These are phyloP conservation scores for Neonectria sp. DNA, from an alignment of 2,329 filamentous ascomycete species.

Conservation along the genomic window DNA sequence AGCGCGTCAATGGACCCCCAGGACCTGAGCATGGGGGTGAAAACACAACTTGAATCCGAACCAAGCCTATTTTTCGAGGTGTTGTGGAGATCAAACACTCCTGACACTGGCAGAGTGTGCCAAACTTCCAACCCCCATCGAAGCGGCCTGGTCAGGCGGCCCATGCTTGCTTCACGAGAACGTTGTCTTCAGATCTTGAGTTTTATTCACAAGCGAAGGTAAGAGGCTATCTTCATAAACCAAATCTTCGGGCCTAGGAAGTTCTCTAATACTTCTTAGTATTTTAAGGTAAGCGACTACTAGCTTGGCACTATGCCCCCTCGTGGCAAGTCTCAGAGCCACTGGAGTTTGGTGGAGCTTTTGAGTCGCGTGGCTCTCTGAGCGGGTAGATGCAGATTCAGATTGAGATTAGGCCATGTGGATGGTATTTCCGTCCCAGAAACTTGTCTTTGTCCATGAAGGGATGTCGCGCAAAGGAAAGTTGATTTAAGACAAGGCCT, in stretches of 20 bases:
- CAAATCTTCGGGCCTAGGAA: background rate
- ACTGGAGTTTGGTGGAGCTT: slow-evolving; percentile 7
- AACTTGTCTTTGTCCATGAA: background rate
- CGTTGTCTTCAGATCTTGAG: slow-evolving; percentile 1
- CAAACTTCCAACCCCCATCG: background rate
- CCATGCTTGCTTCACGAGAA: slow-evolving; percentile 2
- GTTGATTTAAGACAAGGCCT: slow-evolving; percentile 18
- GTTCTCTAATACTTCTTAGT: slow-evolving; percentile 8
- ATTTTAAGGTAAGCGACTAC: slow-evolving; percentile 7
- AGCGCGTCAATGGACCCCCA: background rate
- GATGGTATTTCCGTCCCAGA: background rate
- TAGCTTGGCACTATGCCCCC: slow-evolving; percentile 9
- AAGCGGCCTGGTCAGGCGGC: background rate
- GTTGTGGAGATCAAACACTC: slow-evolving; percentile 25
- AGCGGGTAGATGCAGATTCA: background rate
- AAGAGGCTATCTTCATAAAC: background rate
- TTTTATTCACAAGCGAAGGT: slow-evolving; percentile 1
- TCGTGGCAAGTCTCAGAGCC: slow-evolving; percentile 5
- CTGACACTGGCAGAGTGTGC: slow-evolving; percentile 23
- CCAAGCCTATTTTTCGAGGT: background rate
- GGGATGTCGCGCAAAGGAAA: background rate
- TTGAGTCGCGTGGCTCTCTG: background rate
- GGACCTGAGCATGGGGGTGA: background rate
- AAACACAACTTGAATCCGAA: slow-evolving; percentile 1
- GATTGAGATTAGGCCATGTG: background rate